Evolutionary conservation across 345 rosid genomes (phyloP), one percentile per base, ranked within the genome.

Genomic region (Citrus australasica): DNA sequence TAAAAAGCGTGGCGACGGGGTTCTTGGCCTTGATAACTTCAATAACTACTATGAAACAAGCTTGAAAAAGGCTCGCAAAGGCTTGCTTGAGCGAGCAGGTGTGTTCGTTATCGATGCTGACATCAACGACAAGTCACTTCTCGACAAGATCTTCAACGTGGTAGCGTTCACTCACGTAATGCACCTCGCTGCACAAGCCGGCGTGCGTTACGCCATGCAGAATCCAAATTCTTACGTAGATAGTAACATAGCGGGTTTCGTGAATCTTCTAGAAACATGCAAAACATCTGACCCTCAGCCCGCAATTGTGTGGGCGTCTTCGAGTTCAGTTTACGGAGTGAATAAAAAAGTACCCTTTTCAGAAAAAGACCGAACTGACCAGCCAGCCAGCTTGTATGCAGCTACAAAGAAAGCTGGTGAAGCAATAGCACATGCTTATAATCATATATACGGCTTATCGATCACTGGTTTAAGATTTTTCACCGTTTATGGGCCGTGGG

Each of bases 401-500:
- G 94, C 92, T 4, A 89, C 94, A 11, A 90, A 90, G 88, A 90
- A 89, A 78, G 94, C 92, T 3, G 91, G 91, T 72, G 94, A 92
- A 85, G 92, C 82, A 42, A 90, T 90, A 42, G 91, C 94, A 0
- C 92, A 90, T 73, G 82, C 85, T 59, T 92, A 92, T 74, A 92
- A 88, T 82, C 92, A 92, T 77, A 90, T 88, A 60, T 88, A 92
- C n/a, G 94, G 92, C 27, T 83, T 92, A 61, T 92, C 92, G 0
- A 83, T 92, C 8, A 89, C 92, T 25, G 92, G 90, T 28, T 81
- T 89, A 70, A 79, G 91, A 27, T 91, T 92, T 77, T 92, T 92
- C 85, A 90, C 92, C 1, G 92, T 92, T 27, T 89, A 92, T 79
- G 92, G 94, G 28, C 96, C 94, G 24, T 90, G 91, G 91, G 94